Evolutionary conservation across 2,329 filamentous ascomycete species (phyloP).

Genomic region (Bimuria novae-zelandiae): DNA sequence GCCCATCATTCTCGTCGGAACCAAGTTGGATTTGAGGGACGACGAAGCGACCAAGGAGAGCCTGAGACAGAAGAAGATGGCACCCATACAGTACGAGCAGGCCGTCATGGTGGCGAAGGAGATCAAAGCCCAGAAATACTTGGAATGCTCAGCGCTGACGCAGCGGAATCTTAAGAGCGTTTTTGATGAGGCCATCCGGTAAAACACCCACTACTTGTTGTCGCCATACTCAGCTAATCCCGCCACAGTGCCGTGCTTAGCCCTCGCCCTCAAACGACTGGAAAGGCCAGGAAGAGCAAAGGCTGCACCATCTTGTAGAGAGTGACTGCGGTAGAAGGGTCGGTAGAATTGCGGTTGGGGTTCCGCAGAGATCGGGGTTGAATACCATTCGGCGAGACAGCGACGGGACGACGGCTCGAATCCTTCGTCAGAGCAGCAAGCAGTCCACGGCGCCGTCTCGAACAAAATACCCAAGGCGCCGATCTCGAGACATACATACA

Average conservation of each 20-base stretch:
- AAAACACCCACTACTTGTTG: slow-evolving; percentile 43
- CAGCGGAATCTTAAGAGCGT: slow-evolving; percentile 98
- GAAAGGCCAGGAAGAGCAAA: slow-evolving; percentile 33
- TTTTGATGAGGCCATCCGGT: slow-evolving; percentile 98
- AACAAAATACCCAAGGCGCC: slow-evolving; percentile 6
- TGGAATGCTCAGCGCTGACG: slow-evolving; percentile 96
- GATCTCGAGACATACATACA: slow-evolving; percentile 6
- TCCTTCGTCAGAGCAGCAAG: slow-evolving; percentile 9
- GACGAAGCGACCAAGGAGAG: slow-evolving; percentile 81
- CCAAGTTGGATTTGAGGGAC: slow-evolving; percentile 93
- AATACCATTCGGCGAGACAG: slow-evolving; percentile 22
- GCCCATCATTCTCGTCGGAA: slow-evolving; percentile 95
- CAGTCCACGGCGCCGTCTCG: slow-evolving; percentile 6
- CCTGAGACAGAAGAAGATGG: slow-evolving; percentile 90
- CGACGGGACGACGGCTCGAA: slow-evolving; percentile 10
- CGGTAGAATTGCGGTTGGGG: slow-evolving; percentile 22
- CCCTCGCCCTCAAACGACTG: slow-evolving; percentile 40
- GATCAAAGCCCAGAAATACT: slow-evolving; percentile 94
- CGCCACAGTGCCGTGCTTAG: slow-evolving; percentile 46
- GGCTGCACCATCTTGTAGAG: slow-evolving; percentile 34
- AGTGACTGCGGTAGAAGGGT: slow-evolving; percentile 3
- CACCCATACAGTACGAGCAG: slow-evolving; percentile 94
- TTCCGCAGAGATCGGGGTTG: slow-evolving; percentile 23
- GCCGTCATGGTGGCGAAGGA: slow-evolving; percentile 88
- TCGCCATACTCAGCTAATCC: slow-evolving; percentile 21